phyloP scores from a whole-genome alignment of 352 stramenopile species.

The Saprolegnia diclina region DNA sequence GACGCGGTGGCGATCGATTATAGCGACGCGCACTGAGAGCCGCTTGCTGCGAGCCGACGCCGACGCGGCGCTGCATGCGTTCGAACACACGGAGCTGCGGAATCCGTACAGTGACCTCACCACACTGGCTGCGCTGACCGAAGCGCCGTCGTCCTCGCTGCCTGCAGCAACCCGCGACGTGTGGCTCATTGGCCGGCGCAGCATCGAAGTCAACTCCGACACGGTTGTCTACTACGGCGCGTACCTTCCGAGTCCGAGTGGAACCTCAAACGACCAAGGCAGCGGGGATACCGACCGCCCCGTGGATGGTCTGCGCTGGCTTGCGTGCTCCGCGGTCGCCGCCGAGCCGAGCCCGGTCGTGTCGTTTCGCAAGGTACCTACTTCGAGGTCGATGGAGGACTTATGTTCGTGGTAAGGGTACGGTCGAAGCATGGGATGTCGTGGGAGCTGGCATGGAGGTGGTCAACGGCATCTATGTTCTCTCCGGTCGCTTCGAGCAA shows the following conservation, averaged over 20 bases:
- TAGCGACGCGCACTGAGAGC: constrained; percentile 15
- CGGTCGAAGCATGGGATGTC: constrained; percentile 58
- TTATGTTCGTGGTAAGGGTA: constrained; percentile 32
- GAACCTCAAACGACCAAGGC: neutral
- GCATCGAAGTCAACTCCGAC: constrained; percentile 21
- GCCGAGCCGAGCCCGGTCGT: constrained; percentile 13
- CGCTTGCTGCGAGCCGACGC: constrained; percentile 6
- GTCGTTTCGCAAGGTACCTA: neutral
- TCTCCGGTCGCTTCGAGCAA: constrained; percentile 46
- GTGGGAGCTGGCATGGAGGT: constrained; percentile 42
- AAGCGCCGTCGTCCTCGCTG: neutral
- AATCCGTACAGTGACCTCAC: constrained; percentile 4
- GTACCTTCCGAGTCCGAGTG: constrained; percentile 10
- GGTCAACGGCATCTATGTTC: constrained; percentile 63
- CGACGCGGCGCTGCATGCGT: constrained; percentile 1
- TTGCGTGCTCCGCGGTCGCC: constrained; percentile 9
- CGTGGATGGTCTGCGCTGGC: constrained; percentile 7
- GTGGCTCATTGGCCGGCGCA: constrained; percentile 22
- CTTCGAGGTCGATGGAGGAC: neutral
- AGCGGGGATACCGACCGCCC: neutral
- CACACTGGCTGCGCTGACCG: neutral
- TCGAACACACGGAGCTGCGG: constrained; percentile 4
- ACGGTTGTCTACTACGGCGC: constrained; percentile 23
- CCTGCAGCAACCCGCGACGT: neutral
- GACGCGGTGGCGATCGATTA: constrained; percentile 20